phyloP scores from a whole-genome alignment of 2,329 filamentous ascomycete genomes.

The Pseudopithomyces chartarum region DNA sequence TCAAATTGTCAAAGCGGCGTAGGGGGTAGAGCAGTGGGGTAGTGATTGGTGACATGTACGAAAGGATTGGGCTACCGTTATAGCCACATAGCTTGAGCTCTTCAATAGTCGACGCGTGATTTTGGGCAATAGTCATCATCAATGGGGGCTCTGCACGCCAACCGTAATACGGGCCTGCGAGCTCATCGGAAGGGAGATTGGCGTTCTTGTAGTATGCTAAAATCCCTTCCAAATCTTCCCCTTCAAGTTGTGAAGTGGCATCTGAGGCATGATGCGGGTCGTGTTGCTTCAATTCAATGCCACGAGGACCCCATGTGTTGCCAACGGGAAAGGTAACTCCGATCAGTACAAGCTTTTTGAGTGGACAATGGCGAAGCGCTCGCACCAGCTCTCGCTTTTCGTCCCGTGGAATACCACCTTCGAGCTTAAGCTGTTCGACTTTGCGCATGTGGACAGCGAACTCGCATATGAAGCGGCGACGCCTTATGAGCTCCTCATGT shows the following conservation, averaged over 20 bases:
- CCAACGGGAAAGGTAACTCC: constrained; percentile 50
- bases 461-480: constrained; percentile 48
- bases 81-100: constrained; percentile 57
- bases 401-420: constrained; percentile 53
- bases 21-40: constrained; percentile 46
- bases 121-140: constrained; percentile 48
- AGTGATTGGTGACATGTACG: constrained; percentile 45
- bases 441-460: constrained; percentile 50
- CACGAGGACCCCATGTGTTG: constrained; percentile 51
- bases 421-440: constrained; percentile 52
- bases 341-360: constrained; percentile 54
- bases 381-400: constrained; percentile 53
- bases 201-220: constrained; percentile 31
- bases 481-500: constrained; percentile 28
- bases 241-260: constrained; percentile 30
- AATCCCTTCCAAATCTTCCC: constrained; percentile 34
- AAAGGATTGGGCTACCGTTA: constrained; percentile 49
- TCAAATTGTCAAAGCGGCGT: constrained; percentile 49
- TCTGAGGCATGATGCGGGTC: constrained; percentile 30
- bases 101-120: constrained; percentile 47
- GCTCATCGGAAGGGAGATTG: constrained; percentile 20
- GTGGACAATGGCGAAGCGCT: constrained; percentile 47
- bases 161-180: constrained; percentile 43
- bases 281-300: constrained; percentile 34
- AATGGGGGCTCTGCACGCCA: constrained; percentile 48